Evolutionary conservation across 1,139 yeast genomes (phyloP).

Genomic region (Pichia sp.): DNA sequence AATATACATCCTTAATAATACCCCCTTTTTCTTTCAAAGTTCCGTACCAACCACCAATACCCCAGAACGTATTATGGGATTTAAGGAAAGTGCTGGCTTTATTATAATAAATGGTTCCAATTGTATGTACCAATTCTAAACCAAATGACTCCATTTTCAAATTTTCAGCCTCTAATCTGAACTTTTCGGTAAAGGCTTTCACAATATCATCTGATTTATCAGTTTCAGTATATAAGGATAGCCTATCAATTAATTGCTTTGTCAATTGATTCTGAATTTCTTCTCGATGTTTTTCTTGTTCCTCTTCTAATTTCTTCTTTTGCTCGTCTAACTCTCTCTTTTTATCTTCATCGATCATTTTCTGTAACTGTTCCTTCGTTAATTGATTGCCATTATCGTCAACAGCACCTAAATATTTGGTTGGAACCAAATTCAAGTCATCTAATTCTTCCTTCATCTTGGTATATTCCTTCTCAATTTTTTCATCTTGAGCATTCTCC

Average conservation of each 20-base stretch:
- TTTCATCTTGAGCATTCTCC: slow-evolving; percentile 27
- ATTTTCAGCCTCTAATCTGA: slow-evolving; percentile 74
- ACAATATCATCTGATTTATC: slow-evolving; percentile 64
- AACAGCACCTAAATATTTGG: slow-evolving; percentile 14
- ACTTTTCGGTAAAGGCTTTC: slow-evolving; percentile 59
- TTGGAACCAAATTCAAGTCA: background rate
- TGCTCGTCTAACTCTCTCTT: slow-evolving; percentile 51
- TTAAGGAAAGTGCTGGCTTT: slow-evolving; percentile 53
- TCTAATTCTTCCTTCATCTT: slow-evolving; percentile 8
- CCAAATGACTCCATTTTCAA: slow-evolving; percentile 80
- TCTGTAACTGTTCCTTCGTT: slow-evolving; percentile 24
- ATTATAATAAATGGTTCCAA: slow-evolving; percentile 56
- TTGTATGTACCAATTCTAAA: slow-evolving; percentile 63
- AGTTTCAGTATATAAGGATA: slow-evolving; percentile 79
- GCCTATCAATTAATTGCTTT: slow-evolving; percentile 52
- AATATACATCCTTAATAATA: slow-evolving; percentile 80
- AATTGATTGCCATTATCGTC: slow-evolving; percentile 16
- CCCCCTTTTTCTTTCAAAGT: slow-evolving; percentile 85
- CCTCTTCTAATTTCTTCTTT: slow-evolving; percentile 71
- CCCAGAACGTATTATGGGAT: slow-evolving; percentile 44
- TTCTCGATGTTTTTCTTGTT: slow-evolving; percentile 60
- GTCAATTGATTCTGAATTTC: slow-evolving; percentile 64
- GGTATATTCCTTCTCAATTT: slow-evolving; percentile 14
- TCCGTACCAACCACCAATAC: slow-evolving; percentile 83
- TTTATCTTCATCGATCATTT: slow-evolving; percentile 30